These are phyloP conservation scores for Neurospora sp. DNA, from an alignment of 495 filamentous ascomycete species.

Conservation along the genomic window DNA sequence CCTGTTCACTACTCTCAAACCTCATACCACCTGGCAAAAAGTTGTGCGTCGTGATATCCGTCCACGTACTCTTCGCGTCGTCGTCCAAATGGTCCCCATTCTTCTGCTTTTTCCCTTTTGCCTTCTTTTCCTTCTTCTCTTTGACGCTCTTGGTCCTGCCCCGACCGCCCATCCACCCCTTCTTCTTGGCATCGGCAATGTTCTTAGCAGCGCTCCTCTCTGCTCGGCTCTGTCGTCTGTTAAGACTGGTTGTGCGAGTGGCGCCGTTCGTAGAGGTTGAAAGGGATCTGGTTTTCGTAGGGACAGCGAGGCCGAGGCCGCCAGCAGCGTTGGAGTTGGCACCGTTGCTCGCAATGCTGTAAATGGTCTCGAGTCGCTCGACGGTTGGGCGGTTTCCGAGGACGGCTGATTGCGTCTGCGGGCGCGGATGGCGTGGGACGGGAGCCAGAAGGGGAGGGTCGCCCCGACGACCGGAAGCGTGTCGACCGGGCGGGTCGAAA, in stretches of 20 bases:
- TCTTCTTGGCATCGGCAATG: conserved; percentile 42
- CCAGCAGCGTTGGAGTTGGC: conserved; percentile 56
- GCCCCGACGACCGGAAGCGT: conserved; percentile 12
- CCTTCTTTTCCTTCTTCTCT: conserved; percentile 11
- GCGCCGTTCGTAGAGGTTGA: conserved; percentile 17
- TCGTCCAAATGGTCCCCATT: conserved; percentile 20
- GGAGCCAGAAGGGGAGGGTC: conserved; percentile 33
- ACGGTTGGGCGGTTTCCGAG: conserved; percentile 32
- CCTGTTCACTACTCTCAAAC: neutral
- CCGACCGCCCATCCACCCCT: conserved; percentile 40
- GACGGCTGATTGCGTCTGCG: conserved; percentile 23
- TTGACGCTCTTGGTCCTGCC: conserved; percentile 24
- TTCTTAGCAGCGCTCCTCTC: conserved; percentile 45
- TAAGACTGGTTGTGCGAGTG: conserved; percentile 25
- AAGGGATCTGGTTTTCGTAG: conserved; percentile 10
- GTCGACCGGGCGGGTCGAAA: conserved; percentile 28
- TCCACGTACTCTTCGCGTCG: conserved; percentile 36
- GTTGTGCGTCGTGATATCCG: conserved; percentile 31
- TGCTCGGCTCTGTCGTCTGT: conserved; percentile 38
- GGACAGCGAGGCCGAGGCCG: conserved; percentile 13
- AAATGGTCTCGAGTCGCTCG: conserved; percentile 73
- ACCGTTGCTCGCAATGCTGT: conserved; percentile 61
- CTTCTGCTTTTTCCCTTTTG: conserved; percentile 13
- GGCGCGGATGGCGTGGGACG: conserved; percentile 32
- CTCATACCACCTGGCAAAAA: conserved; percentile 8